phyloP scores from a whole-genome alignment of 305 asterid species.

The Ilex paraguariensis region DNA sequence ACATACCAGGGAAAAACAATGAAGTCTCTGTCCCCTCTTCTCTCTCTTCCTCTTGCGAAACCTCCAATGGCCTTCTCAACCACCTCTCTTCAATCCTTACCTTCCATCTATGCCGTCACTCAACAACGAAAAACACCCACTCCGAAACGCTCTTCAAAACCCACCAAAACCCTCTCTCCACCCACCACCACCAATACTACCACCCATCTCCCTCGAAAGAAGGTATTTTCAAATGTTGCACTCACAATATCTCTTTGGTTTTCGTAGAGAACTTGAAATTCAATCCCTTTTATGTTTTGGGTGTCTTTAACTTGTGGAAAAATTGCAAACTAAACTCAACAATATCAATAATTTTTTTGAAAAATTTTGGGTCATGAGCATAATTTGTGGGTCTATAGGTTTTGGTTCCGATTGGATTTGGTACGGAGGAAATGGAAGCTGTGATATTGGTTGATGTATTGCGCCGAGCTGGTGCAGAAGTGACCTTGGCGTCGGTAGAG shows the following conservation, averaged over 20 bases:
- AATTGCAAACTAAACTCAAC: neutral
- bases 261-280: neutral
- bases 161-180: constrained; percentile 35
- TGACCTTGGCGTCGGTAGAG: constrained; percentile 88
- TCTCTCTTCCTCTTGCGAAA: constrained; percentile 20
- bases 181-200: constrained; percentile 18
- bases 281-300: too few species aligned
- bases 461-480: constrained; percentile 83
- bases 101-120: constrained; percentile 21
- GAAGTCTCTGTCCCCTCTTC: constrained; percentile 24
- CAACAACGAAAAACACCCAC: constrained; percentile 30
- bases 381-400: constrained; percentile 31
- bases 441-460: constrained; percentile 67
- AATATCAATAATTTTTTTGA: neutral
- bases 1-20: constrained; percentile 5
- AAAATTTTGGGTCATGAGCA: too few species aligned
- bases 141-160: constrained; percentile 35
- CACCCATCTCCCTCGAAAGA: constrained; percentile 5
- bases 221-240: constrained; percentile 16
- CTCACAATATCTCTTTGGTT: constrained; percentile 24
- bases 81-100: constrained; percentile 12
- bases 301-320: too few species aligned
- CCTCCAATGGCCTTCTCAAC: constrained; percentile 19
- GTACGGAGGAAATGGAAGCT: constrained; percentile 95
- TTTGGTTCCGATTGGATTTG: constrained; percentile 82